Evolutionary conservation across 768 basidiomycete genomes (phyloP).

Genomic region (Phaeotremella fagi): DNA sequence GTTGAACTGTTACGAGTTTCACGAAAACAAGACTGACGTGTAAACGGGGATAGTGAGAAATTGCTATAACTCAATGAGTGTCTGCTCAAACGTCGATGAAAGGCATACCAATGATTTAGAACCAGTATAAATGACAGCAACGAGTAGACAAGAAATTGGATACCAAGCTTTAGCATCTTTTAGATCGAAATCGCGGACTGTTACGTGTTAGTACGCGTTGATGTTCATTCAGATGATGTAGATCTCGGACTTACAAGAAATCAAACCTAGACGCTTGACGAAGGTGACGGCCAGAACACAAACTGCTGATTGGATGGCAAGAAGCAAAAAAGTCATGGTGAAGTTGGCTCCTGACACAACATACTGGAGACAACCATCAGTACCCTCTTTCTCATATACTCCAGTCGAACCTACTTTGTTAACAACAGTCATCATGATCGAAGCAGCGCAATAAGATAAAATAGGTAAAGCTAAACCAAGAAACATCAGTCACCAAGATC

Average conservation of each 20-base stretch:
- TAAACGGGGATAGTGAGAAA: slow-evolving; percentile 92
- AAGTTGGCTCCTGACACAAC: slow-evolving; percentile 90
- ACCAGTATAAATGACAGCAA: slow-evolving; percentile 94
- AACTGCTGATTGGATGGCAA: slow-evolving; percentile 84
- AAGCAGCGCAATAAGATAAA: slow-evolving; percentile 84
- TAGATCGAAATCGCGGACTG: slow-evolving; percentile 68
- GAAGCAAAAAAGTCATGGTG: slow-evolving; percentile 93
- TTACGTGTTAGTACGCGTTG: neutral
- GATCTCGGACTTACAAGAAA: slow-evolving; percentile 29
- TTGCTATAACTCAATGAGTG: slow-evolving; percentile 60
- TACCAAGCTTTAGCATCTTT: slow-evolving; percentile 89
- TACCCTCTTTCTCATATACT: neutral
- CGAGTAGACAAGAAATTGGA: slow-evolving; percentile 86
- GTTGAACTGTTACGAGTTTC: neutral
- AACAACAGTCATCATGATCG: slow-evolving; percentile 92
- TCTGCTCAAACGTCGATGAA: neutral
- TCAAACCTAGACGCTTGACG: slow-evolving; percentile 64
- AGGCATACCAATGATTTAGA: slow-evolving; percentile 85
- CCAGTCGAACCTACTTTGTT: slow-evolving; percentile 66
- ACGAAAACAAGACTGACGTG: slow-evolving; percentile 53
- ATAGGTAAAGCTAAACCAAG: slow-evolving; percentile 64
- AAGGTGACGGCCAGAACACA: slow-evolving; percentile 72
- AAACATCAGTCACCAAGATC: neutral
- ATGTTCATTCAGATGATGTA: neutral
- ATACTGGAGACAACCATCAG: slow-evolving; percentile 56